Evolutionary conservation across 2,329 filamentous ascomycete genomes (phyloP).

Genomic region (Metarhizium sp.): DNA sequence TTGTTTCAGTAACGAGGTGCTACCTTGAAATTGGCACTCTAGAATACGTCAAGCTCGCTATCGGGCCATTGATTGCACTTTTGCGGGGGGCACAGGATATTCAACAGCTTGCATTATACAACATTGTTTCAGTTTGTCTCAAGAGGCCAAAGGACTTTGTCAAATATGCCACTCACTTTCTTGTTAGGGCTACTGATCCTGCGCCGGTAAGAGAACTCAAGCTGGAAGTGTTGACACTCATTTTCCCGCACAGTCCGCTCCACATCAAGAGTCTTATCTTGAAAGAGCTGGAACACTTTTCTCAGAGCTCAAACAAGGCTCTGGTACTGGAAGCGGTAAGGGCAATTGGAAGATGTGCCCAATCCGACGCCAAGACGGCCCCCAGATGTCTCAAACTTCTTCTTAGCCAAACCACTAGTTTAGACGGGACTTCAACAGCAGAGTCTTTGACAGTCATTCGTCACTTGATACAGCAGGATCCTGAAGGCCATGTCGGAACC

Average conservation of each 20-base stretch:
- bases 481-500: constrained; percentile 69
- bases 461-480: constrained; percentile 89
- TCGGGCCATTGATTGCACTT: constrained; percentile 80
- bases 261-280: constrained; percentile 79
- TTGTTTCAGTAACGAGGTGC: constrained; percentile 75
- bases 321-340: constrained; percentile 83
- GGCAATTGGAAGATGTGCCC: constrained; percentile 88
- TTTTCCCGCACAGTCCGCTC: constrained; percentile 73
- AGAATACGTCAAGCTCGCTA: constrained; percentile 63
- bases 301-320: constrained; percentile 59
- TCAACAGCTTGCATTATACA: constrained; percentile 82
- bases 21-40: constrained; percentile 78
- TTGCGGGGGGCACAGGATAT: constrained; percentile 79
- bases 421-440: constrained; percentile 80
- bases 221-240: constrained; percentile 78
- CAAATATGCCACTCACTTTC: constrained; percentile 79
- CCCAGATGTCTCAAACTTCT: constrained; percentile 74
- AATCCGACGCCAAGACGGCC: constrained; percentile 61
- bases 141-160: constrained; percentile 71
- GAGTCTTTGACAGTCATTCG: constrained; percentile 92
- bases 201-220: constrained; percentile 84
- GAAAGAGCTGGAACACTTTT: constrained; percentile 90
- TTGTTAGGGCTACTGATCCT: constrained; percentile 71
- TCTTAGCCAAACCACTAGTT: constrained; percentile 76
- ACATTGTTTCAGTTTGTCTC: constrained; percentile 88